Base-by-base conservation (phyloP, 257 asterid species). In the Jasminum sambac region DNA sequence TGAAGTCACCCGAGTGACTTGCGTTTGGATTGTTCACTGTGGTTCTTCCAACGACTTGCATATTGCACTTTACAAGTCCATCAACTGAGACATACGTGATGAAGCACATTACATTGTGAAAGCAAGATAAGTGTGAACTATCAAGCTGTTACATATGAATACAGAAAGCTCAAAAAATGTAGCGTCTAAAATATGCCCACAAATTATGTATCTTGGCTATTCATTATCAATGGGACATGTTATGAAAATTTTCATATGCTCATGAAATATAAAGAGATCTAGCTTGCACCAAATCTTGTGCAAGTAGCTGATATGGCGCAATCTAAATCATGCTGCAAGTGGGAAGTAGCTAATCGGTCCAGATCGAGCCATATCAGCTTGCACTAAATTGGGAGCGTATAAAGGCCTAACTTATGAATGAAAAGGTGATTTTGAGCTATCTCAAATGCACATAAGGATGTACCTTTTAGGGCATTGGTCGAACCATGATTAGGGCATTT, bases 31-130 rank as follows among this genome's bases (percentile, higher is more conserved):
- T 76, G 42, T 80, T 83, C 43, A 66, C 85, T 6, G 44, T 26
- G 42, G 73, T 71, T 71, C 73, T 72, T 55, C 83, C 82, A 39
- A 77, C 62, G 14, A 82, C 75, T 81, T 85, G 85, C 14, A 82
- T 68, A 62, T 88, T 89, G 86, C 99, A 91, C 75, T 81, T 88
- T 61, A 82, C 84, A 77, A 94, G 82, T 52, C 98, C 99, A 85
- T 89, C 99, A 76, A 94, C 99, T 91, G 90, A 74, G 74, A 82
- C 23, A 66, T 62, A 78, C 44, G 42, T 1, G 50, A 10, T 40
- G 63, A 64, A 59, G 57, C 39, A 77, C 19, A 68, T 82, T 67
- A 74, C 26, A 67, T 62, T 7, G 39, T 19, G 21, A 36, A 61
- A 42, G 16, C 48, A 39, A 46, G 3, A 50, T 67, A 10, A 63